Conservation (phyloP, 2,329 filamentous ascomycete genomes). For the Sclerotinia sclerotiorum region DNA sequence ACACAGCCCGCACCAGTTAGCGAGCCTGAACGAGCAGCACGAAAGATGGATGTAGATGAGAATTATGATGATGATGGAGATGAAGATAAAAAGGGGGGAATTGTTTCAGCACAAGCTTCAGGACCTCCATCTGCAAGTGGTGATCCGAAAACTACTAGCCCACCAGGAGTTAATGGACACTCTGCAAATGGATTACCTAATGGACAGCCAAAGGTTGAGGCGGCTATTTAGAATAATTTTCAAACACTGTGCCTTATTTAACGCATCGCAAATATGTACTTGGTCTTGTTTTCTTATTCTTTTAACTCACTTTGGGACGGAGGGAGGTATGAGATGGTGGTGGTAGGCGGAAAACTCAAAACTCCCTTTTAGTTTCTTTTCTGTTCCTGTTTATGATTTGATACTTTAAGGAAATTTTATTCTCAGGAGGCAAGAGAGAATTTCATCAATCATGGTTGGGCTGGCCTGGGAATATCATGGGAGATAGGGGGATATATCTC, state of each 20-base stretch:
- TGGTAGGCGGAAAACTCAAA: not conserved
- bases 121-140: slow-evolving; percentile 44
- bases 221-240: slow-evolving; percentile 21
- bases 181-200: slow-evolving; percentile 37
- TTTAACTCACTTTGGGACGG: not conserved
- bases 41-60: slow-evolving; percentile 97
- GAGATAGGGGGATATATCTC: not conserved
- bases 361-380: not conserved
- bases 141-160: slow-evolving; percentile 55
- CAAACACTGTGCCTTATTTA: not conserved
- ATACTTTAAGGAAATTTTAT: not conserved
- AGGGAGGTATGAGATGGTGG: slow-evolving; percentile 6
- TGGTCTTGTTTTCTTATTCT: not conserved
- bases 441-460: slow-evolving; percentile 1
- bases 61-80: slow-evolving; percentile 95
- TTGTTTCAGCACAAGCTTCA: slow-evolving; percentile 48
- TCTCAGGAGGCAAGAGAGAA: not conserved
- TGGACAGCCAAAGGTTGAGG: slow-evolving; percentile 38
- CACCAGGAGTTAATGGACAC: slow-evolving; percentile 44
- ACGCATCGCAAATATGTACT: not conserved
- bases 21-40: slow-evolving; percentile 78
- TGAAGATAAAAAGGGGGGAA: slow-evolving; percentile 69
- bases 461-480: not conserved
- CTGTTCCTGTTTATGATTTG: slow-evolving; percentile 15
- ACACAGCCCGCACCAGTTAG: slow-evolving; percentile 52